Evolutionary conservation across 805 yeast species (phyloP), one percentile per base, ranked within the genome.

Genomic region (Cyberlindnera bimundalis): DNA sequence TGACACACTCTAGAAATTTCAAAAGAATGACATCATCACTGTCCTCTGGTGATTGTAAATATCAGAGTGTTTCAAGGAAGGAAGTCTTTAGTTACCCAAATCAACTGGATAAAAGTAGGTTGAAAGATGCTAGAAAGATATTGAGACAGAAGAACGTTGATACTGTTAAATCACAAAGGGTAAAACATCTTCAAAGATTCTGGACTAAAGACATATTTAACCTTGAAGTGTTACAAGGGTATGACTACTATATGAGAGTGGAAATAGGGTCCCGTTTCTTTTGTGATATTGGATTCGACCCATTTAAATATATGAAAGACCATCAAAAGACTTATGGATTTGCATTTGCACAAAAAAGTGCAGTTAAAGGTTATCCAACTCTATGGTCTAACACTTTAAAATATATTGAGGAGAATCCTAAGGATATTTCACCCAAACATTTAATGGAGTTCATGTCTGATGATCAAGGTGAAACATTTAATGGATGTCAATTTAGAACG

Each of bases 401-500:
- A 29, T 89, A 83, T 60, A 70, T 82, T 45, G 64, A 72, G 43
- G 64, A 69, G 37, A 62, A 78, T 64, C 88, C 90, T 8, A 65
- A 78, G 35, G 72, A 68, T 47, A 58, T 86, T 21, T 76, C 78
- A 46, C 64, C 74, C 35, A 67, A 84, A 65, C 83, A 80, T 59
- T 67, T 84, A 50, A 62, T 85, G 67, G 78, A 76, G 34, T 88
- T 84, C 69, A 65, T 89, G 30, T 79, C 88, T 17, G 79, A 79
- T 53, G 86, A 84, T 62, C 63, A 67, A 34, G 87, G 91, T 46
- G 72, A 74, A 45, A 67, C 78, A 13, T 89, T 84, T 66, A 88
- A 89, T 59, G 74, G 81, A 43, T 88, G 96, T 60, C 96, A 88
- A 62, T 84, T 85, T 71, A 85, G 95, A 90, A 76, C 90, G 31